These are phyloP conservation scores for Sporisorium graminicola DNA, from an alignment of 1,284 basidiomycete genomes.

Conservation along the genomic window DNA sequence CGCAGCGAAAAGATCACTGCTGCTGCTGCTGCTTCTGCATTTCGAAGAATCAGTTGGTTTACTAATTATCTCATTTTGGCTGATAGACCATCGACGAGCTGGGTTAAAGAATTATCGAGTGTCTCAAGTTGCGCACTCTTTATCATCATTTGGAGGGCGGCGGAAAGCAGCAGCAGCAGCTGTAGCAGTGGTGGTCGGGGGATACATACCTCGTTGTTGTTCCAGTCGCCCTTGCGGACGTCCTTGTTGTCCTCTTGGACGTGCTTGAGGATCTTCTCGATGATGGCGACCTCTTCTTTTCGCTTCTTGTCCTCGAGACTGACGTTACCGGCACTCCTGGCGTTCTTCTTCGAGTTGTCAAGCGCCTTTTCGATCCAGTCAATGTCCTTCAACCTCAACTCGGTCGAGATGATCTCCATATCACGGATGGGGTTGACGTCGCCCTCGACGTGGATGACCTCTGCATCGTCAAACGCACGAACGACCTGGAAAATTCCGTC, in stretches of 20 bases:
- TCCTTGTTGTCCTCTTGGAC: slow-evolving; percentile 88
- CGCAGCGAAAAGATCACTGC: background rate
- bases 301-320: slow-evolving; percentile 93
- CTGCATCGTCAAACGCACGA: slow-evolving; percentile 97
- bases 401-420: slow-evolving; percentile 95
- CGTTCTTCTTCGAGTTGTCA: slow-evolving; percentile 73
- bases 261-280: slow-evolving; percentile 86
- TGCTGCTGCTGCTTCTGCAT: slow-evolving; percentile 11
- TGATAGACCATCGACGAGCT: slow-evolving; percentile 77
- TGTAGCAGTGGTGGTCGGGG: no score
- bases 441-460: slow-evolving; percentile 99
- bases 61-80: slow-evolving; percentile 65
- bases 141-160: slow-evolving; percentile 76
- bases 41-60: slow-evolving; percentile 45
- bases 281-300: slow-evolving; percentile 90
- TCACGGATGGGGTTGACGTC: slow-evolving; percentile 96
- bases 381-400: slow-evolving; percentile 88
- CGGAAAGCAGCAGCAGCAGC: background rate
- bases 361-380: slow-evolving; percentile 97
- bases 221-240: slow-evolving; percentile 94
- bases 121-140: slow-evolving; percentile 75
- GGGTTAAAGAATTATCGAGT: slow-evolving; percentile 78
- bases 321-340: slow-evolving; percentile 74
- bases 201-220: slow-evolving; percentile 89
- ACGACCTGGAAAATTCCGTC: slow-evolving; percentile 99